Conservation (phyloP, 2,329 filamentous ascomycete species). For the Talaromyces sp. region DNA sequence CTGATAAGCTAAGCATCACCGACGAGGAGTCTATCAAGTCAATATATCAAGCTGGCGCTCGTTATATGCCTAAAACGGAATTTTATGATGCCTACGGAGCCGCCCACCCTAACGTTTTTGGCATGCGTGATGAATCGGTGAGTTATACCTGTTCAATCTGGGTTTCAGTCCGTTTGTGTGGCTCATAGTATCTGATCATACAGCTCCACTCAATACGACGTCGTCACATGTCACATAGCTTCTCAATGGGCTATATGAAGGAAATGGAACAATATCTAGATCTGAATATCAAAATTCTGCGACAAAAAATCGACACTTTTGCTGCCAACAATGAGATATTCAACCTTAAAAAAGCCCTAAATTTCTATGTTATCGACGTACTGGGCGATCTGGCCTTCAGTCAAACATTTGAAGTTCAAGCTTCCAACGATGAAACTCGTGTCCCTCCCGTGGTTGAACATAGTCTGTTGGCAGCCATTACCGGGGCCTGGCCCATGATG, state of each 20-base stretch:
- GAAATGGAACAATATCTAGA: conserved; percentile 41
- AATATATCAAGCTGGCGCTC: conserved; percentile 32
- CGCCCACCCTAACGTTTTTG: conserved; percentile 38
- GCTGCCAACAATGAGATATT: conserved; percentile 21
- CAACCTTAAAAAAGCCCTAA: conserved; percentile 35
- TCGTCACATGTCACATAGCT: conserved; percentile 35
- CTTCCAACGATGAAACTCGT: conserved; percentile 27
- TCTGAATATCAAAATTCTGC: conserved; percentile 32
- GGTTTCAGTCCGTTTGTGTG: too few species aligned
- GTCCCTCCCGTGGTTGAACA: conserved; percentile 40
- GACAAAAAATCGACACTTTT: conserved; percentile 20
- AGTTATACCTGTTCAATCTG: background rate
- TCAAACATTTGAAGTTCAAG: conserved; percentile 34
- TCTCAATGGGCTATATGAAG: conserved; percentile 37
- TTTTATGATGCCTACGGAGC: conserved; percentile 40
- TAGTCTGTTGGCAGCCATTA: conserved; percentile 33
- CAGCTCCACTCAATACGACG: conserved; percentile 11
- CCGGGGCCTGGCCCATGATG: conserved; percentile 33
- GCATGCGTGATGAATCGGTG: conserved; percentile 34
- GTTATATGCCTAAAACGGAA: conserved; percentile 36
- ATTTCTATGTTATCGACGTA: conserved; percentile 22
- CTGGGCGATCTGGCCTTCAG: conserved; percentile 31
- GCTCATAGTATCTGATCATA: too few species aligned
- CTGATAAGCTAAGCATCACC: conserved; percentile 35
- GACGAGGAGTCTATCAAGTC: conserved; percentile 29